These are phyloP conservation scores for Vicia faba DNA, from an alignment of 306 rosid genomes.

Conservation along the genomic window DNA sequence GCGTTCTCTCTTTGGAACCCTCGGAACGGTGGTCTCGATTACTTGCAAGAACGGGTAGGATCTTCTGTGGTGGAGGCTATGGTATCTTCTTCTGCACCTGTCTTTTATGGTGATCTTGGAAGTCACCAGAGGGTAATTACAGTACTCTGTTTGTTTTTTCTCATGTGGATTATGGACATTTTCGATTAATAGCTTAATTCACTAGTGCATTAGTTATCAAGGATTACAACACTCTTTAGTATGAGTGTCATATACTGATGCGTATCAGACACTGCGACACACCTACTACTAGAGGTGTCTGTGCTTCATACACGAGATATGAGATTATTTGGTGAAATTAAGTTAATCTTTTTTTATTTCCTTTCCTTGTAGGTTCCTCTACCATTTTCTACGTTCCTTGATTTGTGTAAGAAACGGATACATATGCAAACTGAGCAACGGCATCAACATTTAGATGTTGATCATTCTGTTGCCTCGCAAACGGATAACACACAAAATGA, in stretches of 20 bases:
- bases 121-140: conserved; percentile 80
- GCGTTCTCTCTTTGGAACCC: conserved; percentile 53
- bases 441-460: conserved; percentile 30
- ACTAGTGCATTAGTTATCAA: too few relatives aligned
- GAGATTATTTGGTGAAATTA: conserved; percentile 5
- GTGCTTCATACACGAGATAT: too few relatives aligned
- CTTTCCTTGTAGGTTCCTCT: conserved; percentile 62
- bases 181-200: not conserved
- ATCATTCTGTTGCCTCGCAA: conserved; percentile 35
- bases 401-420: conserved; percentile 61
- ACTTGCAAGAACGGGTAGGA: conserved; percentile 80
- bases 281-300: too few relatives aligned
- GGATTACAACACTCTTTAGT: too few relatives aligned
- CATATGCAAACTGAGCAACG: conserved; percentile 40
- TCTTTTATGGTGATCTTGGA: conserved; percentile 88
- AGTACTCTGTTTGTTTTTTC: conserved; percentile 18
- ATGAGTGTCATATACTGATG: too few relatives aligned
- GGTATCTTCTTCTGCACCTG: conserved; percentile 72
- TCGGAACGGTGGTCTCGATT: conserved; percentile 67
- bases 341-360: conserved; percentile 10
- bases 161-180: not conserved
- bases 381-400: conserved; percentile 73
- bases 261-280: too few relatives aligned
- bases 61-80: conserved; percentile 82
- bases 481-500: conserved; percentile 36